phyloP scores from a whole-genome alignment of 176 grass and related monocot species.

The Oryza coarctata region DNA sequence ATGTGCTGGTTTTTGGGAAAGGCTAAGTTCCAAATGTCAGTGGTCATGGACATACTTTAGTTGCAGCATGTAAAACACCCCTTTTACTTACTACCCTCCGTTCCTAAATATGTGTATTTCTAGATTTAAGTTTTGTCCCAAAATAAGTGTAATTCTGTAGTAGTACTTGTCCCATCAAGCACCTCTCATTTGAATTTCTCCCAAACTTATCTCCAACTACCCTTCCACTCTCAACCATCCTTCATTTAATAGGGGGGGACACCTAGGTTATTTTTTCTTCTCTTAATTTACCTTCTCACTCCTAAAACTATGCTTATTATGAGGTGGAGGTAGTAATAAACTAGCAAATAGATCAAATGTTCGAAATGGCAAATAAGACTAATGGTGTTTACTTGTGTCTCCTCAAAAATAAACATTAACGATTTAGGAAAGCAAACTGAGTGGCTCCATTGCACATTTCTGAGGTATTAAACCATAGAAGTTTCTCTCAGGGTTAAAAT shows the following conservation, averaged over 20 bases:
- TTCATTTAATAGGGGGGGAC: too few species aligned
- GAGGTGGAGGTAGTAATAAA: conserved; percentile 14
- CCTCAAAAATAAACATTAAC: not conserved
- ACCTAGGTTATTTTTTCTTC: too few species aligned
- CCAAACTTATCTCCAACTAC: too few species aligned
- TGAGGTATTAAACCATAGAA: not conserved
- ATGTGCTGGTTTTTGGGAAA: not conserved
- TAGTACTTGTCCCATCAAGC: too few species aligned
- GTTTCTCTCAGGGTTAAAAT: conserved; percentile 9
- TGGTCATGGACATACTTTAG: conserved; percentile 1
- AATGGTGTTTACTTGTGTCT: not conserved
- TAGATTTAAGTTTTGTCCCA: too few species aligned
- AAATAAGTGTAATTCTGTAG: too few species aligned
- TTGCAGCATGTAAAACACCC: not conserved
- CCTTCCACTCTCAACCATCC: too few species aligned
- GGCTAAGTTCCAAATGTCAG: not conserved
- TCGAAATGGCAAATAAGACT: not conserved
- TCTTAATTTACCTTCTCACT: too few species aligned
- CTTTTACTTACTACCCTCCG: too few species aligned
- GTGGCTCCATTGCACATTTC: not conserved
- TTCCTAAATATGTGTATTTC: too few species aligned
- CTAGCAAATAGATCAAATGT: not conserved
- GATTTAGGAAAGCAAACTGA: not conserved
- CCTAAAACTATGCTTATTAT: too few species aligned
- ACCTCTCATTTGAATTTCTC: too few species aligned